Base-by-base conservation (phyloP, 2,329 filamentous ascomycete genomes). In the Aphanoascus verrucosus region DNA sequence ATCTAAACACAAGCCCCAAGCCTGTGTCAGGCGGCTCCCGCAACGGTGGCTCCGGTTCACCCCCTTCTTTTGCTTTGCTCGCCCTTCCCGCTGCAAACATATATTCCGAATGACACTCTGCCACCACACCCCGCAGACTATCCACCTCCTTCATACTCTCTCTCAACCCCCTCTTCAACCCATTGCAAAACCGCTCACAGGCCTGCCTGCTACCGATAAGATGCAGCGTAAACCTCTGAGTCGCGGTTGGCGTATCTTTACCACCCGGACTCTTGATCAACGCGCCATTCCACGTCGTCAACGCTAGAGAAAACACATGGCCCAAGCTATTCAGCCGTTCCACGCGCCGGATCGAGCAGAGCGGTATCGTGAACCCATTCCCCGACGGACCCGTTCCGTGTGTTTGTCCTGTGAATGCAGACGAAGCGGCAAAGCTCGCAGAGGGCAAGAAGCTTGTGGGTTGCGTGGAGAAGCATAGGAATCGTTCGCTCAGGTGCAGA, bases 181-280 rank as follows among this genome's bases (percentile, higher is more conserved):
- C 88, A 72, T 98, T 93, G 68, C 93, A 98, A 72, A 98, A 98
- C 52, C 89, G 79, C 70, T 98, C 93, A 67, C 91, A 97, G 46
- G 86, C 83, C 65, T 85, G 87, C 53, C 91, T 82, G 65, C 86
- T 93, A 28, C 90, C 91, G 28, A 88, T 88, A 47, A 98, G 82
- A 69, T 95, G 88, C 56, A 98, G 80, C 1, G 89, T 95, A 60
- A 98, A 85, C 64, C 89, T 86, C 66, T 96, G 93, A 58, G 89
- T 86, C 52, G 48, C 80, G 77, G 64, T 78, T 35, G 48, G 58
- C 58, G 59, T 70, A 49, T 53, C 57, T 71, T 50, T 70, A 57
- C 62, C 72, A 60, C 56, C 73, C 3, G 23, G 3, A 57, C 61
- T 76, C 71, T 67, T 87, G 70, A 61, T 82, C 77, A 75, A 65